phyloP scores from a whole-genome alignment of 169 alveolate genomes.

The Cryptosporidium canis region DNA sequence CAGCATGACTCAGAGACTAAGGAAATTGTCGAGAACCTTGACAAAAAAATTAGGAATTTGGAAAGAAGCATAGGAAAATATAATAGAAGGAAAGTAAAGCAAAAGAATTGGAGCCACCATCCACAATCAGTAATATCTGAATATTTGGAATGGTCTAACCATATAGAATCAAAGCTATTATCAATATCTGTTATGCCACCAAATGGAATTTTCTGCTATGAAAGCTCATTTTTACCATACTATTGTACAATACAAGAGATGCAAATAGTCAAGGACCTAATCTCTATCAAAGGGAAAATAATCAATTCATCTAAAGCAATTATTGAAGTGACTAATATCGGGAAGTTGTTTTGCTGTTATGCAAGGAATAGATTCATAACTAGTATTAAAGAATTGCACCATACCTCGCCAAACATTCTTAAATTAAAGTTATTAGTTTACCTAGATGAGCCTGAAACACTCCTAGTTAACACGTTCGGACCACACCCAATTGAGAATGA shows the following conservation, averaged over 20 bases:
- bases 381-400: neutral
- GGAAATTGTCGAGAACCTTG: constrained; percentile 36
- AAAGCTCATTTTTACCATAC: constrained; percentile 45
- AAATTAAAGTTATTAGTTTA: constrained; percentile 16
- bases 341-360: constrained; percentile 36
- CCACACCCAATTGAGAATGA: neutral
- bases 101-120: neutral
- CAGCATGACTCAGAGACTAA: constrained; percentile 23
- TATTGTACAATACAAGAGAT: constrained; percentile 25
- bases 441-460: constrained; percentile 55
- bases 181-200: constrained; percentile 58
- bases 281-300: constrained; percentile 1
- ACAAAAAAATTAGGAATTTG: constrained; percentile 23
- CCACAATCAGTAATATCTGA: neutral
- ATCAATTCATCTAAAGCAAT: neutral
- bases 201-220: constrained; percentile 15
- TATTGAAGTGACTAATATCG: neutral
- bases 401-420: neutral
- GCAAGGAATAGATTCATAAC: constrained; percentile 49
- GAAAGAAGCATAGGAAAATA: neutral
- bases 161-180: constrained; percentile 13
- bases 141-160: neutral
- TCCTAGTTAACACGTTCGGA: constrained; percentile 41
- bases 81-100: neutral
- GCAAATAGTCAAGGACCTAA: neutral